Evolutionary conservation across 2,329 filamentous ascomycete species (phyloP).

Genomic region (Arthrobotrys musiformis): DNA sequence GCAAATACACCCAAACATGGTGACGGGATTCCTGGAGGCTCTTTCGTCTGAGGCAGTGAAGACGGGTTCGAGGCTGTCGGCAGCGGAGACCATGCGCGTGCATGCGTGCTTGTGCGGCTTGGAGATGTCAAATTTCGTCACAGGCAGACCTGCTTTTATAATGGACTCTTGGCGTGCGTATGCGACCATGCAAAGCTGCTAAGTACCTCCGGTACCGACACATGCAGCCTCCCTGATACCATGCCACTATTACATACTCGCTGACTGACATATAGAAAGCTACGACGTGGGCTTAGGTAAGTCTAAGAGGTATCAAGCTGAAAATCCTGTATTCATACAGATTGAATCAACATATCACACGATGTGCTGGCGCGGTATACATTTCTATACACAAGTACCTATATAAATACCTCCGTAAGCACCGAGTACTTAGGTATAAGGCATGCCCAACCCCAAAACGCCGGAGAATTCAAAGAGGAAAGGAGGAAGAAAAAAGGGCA

Average conservation of each 20-base stretch:
- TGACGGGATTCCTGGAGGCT: slow-evolving; percentile 18
- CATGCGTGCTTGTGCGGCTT: not conserved
- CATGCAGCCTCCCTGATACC: too few species aligned
- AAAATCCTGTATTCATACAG: too few species aligned
- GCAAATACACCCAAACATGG: slow-evolving; percentile 60
- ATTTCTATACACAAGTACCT: too few species aligned
- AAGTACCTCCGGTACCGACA: not conserved
- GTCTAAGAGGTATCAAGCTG: too few species aligned
- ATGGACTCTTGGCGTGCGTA: not conserved
- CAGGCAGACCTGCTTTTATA: not conserved
- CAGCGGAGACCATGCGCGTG: not conserved
- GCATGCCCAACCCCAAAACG: slow-evolving; percentile 6
- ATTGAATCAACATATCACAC: too few species aligned
- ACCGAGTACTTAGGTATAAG: too few species aligned
- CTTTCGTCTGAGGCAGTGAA: slow-evolving; percentile 1
- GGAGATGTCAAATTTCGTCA: slow-evolving; percentile 7
- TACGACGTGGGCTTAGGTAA: too few species aligned
- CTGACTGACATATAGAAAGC: too few species aligned
- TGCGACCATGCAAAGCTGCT: not conserved
- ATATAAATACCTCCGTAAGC: too few species aligned
- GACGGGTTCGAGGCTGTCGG: not conserved
- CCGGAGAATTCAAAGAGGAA: not conserved
- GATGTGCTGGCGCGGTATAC: too few species aligned
- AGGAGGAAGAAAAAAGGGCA: not conserved
- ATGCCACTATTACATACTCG: too few species aligned